Evolutionary conservation across 371 early-diverging fungal genomes (phyloP), one percentile per base, ranked within the genome.

Genomic region (Nematocida ironsii): DNA sequence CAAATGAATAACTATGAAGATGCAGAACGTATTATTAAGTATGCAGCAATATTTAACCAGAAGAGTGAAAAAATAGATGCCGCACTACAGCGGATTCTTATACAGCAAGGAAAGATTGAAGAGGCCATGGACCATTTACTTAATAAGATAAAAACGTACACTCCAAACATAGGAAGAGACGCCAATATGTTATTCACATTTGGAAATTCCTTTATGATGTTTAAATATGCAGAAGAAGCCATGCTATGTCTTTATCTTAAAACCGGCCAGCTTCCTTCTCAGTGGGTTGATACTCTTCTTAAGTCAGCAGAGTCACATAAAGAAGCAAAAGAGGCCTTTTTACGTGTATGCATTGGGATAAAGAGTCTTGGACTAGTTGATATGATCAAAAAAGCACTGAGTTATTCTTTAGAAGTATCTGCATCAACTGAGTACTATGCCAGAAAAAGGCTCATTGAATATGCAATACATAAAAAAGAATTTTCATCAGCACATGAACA

Each of bases 281-380:
- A 44, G 44, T 78, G 80, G 80, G 33, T 68, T 11, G 71, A 78
- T 11, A 42, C 18, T 16, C 69, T 78, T 13, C 58, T 56, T 27
- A 27, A 56, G 40, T 27, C 80, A 33, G 16, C 80, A 55, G 57
- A 60, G 27, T 11, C 9, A 9, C 33, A 71, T 39, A n/a, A 20
- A 25, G 61, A 54, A 25, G 80, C 80, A 33, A 78, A 71, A 60
- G 80, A 78, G 57, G 71, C 60, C 7, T 45, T 70, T 62, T 57
- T 78, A 39, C 18, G 5, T 23, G 57, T 33, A 16, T 50, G 68
- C 27, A 27, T 61, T n/a, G 33, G 58, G n/a, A 52, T 78, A 54
- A 69, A 69, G 47, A 78, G 61, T 1, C 80, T 78, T 18, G 70
- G 39, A 23, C 20, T 61, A 6, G 48, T 71, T 16, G 18, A 16